Evolutionary conservation across 1,284 basidiomycete genomes (phyloP), one percentile per base, ranked within the genome.

Genomic region (Tilletia setariae): DNA sequence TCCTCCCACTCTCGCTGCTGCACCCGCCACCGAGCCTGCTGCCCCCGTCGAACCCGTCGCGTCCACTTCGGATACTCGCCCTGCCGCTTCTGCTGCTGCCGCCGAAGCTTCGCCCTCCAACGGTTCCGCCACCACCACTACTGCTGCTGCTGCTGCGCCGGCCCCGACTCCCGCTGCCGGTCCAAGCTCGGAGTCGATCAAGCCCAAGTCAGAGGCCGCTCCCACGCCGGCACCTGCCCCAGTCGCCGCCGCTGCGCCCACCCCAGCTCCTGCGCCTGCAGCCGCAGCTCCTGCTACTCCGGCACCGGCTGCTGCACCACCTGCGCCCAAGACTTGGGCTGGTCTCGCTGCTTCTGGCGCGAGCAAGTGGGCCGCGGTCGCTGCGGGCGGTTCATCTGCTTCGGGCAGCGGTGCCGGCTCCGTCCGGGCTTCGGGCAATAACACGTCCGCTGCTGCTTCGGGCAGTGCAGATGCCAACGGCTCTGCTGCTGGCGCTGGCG

Each of bases 171-270:
- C 9, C 42, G 47, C 47, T 11, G 47, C 47, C 7, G 47, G n/a
- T 19, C n/a, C n/a, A 19, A n/a, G n/a, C 8, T 49, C 47, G 47
- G 64, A 51, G 43, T 15, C 51, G 44, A 21, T 62, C 61, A 46
- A 72, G 64, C 65, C 65, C 44, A 47, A 51, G 16, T 64, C 72
- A n/a, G 59, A 64, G 21, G 59, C 77, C 35, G 79, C 84, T 42
- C 79, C 84, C 65, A 78, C 84, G 63, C 79, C 83, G 56, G 81
- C 84, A 67, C 79, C 82, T 16, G 84, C 86, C 64, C 59, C 76
- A 9, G 73, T 74, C 35, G 68, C 75, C 15, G 67, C 70, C 19
- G 63, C 69, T 28, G 63, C 76, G 11, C 46, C 68, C 19, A 28
- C 28, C 32, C n/a, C n/a, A n/a, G 61, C 63, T 6, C 15, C 64